A percentile compares a stretch with the other conserved stretches of the same genome.
phyloP scores from a whole-genome alignment of 768 basidiomycete genomes.

The Pleurotus tuoliensis region DNA sequence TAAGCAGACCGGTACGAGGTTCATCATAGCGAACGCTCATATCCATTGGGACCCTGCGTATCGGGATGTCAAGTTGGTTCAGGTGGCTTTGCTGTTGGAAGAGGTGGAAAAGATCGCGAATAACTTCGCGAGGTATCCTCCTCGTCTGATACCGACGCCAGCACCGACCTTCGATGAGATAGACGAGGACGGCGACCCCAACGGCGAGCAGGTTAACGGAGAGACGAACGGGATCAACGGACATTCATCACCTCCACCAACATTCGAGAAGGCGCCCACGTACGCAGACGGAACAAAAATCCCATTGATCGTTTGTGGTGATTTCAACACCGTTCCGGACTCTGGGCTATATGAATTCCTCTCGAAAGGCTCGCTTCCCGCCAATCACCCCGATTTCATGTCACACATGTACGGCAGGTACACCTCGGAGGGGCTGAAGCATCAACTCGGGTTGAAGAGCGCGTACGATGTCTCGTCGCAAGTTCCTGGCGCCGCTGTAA shows the following conservation, averaged over 20 bases:
- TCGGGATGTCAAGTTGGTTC: constrained; percentile 96
- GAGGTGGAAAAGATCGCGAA: constrained; percentile 88
- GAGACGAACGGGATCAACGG: constrained; percentile 9
- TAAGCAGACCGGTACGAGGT: constrained; percentile 77
- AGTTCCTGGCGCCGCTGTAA: constrained; percentile 9
- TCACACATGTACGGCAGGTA: constrained; percentile 87
- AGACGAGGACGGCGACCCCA: constrained; percentile 17
- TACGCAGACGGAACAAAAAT: constrained; percentile 88
- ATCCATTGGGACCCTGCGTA: constrained; percentile 91
- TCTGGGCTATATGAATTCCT: constrained; percentile 94
- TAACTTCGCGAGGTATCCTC: constrained; percentile 81
- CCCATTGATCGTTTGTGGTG: constrained; percentile 88
- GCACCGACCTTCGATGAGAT: constrained; percentile 10
- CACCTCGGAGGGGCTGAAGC: constrained; percentile 84
- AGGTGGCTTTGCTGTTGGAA: constrained; percentile 87
- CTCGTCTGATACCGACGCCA: constrained; percentile 44
- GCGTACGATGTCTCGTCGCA: constrained; percentile 59
- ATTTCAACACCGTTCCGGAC: constrained; percentile 86
- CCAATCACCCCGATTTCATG: constrained; percentile 90
- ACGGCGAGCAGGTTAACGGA: constrained; percentile 8
- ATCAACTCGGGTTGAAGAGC: constrained; percentile 78
- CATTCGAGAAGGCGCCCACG: constrained; percentile 51
- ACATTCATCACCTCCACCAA: constrained; percentile 11
- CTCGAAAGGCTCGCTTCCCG: constrained; percentile 60
- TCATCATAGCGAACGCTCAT: constrained; percentile 89